A percentile compares a stretch with the other conserved stretches of the same genome.
These are phyloP conservation scores for Sugiyamaella sp. DNA, from an alignment of 1,139 yeast species.

Conservation along the genomic window DNA sequence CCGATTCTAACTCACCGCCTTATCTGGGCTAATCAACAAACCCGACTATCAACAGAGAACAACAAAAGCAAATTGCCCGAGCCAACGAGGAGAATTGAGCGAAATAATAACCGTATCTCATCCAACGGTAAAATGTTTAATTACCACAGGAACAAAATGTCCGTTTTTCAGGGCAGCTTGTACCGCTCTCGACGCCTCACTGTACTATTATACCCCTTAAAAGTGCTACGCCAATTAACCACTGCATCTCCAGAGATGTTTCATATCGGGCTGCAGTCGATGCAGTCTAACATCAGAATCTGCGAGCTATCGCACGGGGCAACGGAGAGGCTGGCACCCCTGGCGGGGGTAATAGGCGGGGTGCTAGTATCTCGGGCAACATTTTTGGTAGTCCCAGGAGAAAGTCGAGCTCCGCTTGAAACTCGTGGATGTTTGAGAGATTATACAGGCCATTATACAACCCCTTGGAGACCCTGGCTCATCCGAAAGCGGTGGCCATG, in stretches of 20 bases:
- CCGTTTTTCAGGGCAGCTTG: neutral
- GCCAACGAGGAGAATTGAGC: no score
- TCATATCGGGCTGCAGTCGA: neutral
- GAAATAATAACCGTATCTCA: neutral
- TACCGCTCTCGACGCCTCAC: neutral
- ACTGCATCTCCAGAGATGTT: neutral
- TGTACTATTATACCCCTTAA: neutral
- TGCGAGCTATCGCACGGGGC: conserved; percentile 1
- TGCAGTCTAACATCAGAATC: conserved; percentile 14
- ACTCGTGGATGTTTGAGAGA: no score
- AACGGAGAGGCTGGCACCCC: neutral
- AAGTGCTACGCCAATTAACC: neutral
- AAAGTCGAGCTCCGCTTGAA: neutral
- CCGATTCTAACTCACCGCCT: no score
- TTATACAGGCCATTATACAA: no score
- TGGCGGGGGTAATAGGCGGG: neutral
- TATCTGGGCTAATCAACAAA: no score
- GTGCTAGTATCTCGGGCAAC: no score
- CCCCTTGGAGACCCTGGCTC: no score
- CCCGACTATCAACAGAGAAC: no score
- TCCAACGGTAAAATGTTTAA: neutral
- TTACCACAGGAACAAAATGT: neutral
- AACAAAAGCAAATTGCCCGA: no score
- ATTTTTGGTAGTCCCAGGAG: no score
- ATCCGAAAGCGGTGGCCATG: no score